Base-by-base conservation (phyloP, 192 early-diverging fungal species). In the Rhizoclosmatium globosum region DNA sequence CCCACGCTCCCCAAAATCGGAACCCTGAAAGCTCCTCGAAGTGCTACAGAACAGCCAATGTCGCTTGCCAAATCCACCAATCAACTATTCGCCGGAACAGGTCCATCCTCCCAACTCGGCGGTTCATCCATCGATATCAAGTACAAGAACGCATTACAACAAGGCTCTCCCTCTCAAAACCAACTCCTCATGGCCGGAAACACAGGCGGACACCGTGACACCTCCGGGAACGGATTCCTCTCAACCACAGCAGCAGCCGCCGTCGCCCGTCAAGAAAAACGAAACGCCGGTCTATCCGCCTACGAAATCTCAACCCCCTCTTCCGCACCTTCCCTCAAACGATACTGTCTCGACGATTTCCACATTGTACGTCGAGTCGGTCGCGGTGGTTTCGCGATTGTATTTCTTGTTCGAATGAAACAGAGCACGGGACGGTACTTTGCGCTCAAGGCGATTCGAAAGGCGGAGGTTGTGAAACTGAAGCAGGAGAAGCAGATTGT, bases 401-500 rank as follows among this genome's bases (percentile, higher is more conserved):
- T 88, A 7, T 88, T 85, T 57, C 59, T 88, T 46, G 82, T 88
- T 38, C 76, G 87, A 0, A 47, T 85, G 50, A 84, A 85, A 71
- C 58, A 64, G 31, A 71, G 76, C 15, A 85, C 79, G 9, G 88
- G 88, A 23, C 50, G 84, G 48, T 89, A 89, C 79, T 89, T 76
- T 79, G 88, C 88, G 2, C 80, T 89, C 41, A 89, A 89, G 53
- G 86, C 83, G 47, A 89, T 89, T 71, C 89, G 85, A 56, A 89
- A 89, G 66, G 77, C 78, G 56, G 87, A 89, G 64, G 81, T 89
- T 38, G 83, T 89, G 17, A 82, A 85, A 44, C 47, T 88, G 66
- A 84, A 86, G 78, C 87, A 89, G 74, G 87, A 88, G 47, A 86
- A 87, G 64, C 88, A 89, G 65, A 82, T 89, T 69, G 69, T 89